Base-by-base conservation (phyloP, 2,329 filamentous ascomycete species). In the Zasmidium cellare region DNA sequence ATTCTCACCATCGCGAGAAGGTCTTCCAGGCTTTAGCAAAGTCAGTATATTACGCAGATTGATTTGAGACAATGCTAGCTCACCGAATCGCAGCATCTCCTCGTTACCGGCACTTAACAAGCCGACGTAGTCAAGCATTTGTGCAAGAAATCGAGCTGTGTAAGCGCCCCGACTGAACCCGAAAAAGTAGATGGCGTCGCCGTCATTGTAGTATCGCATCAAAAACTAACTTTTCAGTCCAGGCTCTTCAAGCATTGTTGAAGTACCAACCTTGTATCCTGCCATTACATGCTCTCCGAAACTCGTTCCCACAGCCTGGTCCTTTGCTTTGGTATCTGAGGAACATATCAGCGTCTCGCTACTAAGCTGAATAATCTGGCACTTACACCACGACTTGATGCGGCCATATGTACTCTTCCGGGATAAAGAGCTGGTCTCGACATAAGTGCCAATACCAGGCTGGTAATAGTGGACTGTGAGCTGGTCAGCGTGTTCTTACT, bases 221-320 rank as follows among this genome's bases (percentile, higher is more conserved):
- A 72, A 51, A 53, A 72, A 72, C 55, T 41, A 18, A 6, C 12
- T 5, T 5, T 16, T 41, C 35, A 41, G 35, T 14, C 3, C 7
- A 14, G 16, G 35, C 16, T 41, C 7, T 41, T 41, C 35, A 9
- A 41, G 16, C 25, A 28, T 11, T 6, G 11, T 28, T 11, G 25
- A 3, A 5, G 35, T 3, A 18, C 35, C 5, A 3, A 41, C 35
- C 16, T 87, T 86, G 73, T 94, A 94, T 1, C 89, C 90, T 7
- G 87, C 90, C 65, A 94, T 89, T 11, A 94, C 90, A 74, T 94
- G 90, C 56, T 91, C 82, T 64, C 89, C 89, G 63, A 96, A 93
- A 0, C 87, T 91, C 0, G 88, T 88, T 1, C 91, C 91, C 59
- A 96, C 75, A 9, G 90, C 90, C 2, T 88, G 90, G 72, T 94